phyloP scores from a whole-genome alignment of 345 rosid genomes.

The Pugionium cornutum region DNA sequence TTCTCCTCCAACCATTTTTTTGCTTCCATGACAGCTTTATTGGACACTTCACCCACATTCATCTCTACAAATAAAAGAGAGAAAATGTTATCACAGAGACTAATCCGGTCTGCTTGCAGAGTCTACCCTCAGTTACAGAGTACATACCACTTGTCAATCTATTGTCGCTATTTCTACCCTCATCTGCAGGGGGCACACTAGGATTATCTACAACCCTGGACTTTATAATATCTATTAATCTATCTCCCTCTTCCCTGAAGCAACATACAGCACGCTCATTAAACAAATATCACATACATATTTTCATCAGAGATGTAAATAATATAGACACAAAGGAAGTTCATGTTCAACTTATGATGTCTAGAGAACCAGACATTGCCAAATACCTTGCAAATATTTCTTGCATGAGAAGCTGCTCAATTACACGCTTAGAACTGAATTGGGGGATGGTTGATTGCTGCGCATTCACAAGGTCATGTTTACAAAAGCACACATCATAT shows the following conservation, averaged over 20 bases:
- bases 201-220: constrained; percentile 64
- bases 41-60: constrained; percentile 48
- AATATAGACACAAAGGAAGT: constrained; percentile 18
- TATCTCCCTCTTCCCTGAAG: constrained; percentile 82
- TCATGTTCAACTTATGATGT: neutral
- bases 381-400: constrained; percentile 87
- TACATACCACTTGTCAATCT: constrained; percentile 44
- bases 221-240: constrained; percentile 62
- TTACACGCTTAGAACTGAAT: constrained; percentile 52
- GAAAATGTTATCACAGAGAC: constrained; percentile 29
- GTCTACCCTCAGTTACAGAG: constrained; percentile 31
- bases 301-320: constrained; percentile 9
- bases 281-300: neutral
- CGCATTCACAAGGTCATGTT: constrained; percentile 39
- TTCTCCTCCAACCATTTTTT: constrained; percentile 79
- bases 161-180: constrained; percentile 31
- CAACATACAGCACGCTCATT: constrained; percentile 25
- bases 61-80: constrained; percentile 46
- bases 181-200: constrained; percentile 31
- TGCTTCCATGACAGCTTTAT: constrained; percentile 68
- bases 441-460: constrained; percentile 27
- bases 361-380: constrained; percentile 3
- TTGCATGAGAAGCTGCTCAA: constrained; percentile 73
- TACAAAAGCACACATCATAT: constrained; percentile 29
- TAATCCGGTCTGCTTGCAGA: constrained; percentile 16